Base-by-base conservation (phyloP, 148 eudicot species). In the Pharnaceum exiguum region DNA sequence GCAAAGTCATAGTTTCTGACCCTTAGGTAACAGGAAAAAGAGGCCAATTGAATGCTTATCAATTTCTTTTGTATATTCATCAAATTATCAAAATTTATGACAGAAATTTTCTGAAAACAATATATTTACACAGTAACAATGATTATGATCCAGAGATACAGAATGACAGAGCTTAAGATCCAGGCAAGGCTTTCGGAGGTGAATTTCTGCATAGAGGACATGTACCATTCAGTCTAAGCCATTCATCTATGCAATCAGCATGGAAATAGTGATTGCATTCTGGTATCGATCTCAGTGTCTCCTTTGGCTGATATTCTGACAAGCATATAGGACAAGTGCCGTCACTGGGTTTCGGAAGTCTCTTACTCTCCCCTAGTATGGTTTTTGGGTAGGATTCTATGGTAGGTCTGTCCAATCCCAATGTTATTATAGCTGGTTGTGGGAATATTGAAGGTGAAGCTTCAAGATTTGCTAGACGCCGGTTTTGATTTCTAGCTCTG, bases 231-330 rank as follows among this genome's bases (percentile, higher is more conserved):
- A 87, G 31, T 46, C 68, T 65, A 2, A 91, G 84, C 98, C 98
- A 91, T 69, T 85, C 96, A 47, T 91, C 94, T 5, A 91, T 69
- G 50, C 98, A 91, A 7, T 63, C 63, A 31, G 79, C 87, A 69
- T 91, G 98, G 46, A 82, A 91, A 60, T 62, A 85, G 69, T 91
- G 98, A 2, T 85, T 79, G 33, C 97, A 90, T 11, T 76, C 95
- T 0, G 97, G 97, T 17, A 86, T 76, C 16, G 70, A 70, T 73
- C 86, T 79, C 55, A 90, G 46, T 0, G 74, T 76, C 42, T 90
- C 95, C 32, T 79, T 79, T 10, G 95, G 72, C 36, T 71, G 59
- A 70, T 90, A 86, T 11, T 90, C 97, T 0, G 70, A 74, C 51
- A 90, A 51, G 51, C 97, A 90, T 44, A 90, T 90, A 7, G 97